These are phyloP conservation scores for Fusarium neocosmosporiellum DNA, from an alignment of 2,329 filamentous ascomycete species.

Conservation along the genomic window DNA sequence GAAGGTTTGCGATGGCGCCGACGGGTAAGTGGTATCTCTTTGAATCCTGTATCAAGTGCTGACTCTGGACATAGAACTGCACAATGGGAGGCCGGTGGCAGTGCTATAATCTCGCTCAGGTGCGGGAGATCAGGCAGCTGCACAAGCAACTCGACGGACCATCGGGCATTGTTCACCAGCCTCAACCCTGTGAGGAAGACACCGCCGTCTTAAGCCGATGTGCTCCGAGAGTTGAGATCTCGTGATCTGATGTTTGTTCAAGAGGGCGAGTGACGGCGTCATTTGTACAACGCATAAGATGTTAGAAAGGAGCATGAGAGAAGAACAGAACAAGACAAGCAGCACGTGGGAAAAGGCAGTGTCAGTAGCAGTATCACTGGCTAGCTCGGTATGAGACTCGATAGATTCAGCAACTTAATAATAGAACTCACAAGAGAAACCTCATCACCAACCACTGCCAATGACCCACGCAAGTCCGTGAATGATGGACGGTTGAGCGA, in stretches of 20 bases:
- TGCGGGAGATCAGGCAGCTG: conserved; percentile 38
- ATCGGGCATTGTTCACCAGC: conserved; percentile 45
- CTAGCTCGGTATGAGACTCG: neutral
- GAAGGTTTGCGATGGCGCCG: conserved; percentile 52
- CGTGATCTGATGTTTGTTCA: conserved; percentile 12
- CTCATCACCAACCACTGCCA: neutral
- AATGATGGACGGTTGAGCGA: neutral
- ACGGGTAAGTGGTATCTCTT: conserved; percentile 48
- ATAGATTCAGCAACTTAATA: neutral
- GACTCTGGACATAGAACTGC: conserved; percentile 32
- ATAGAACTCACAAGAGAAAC: conserved; percentile 2
- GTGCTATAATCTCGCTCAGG: conserved; percentile 33
- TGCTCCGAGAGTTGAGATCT: neutral
- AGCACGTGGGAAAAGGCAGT: neutral
- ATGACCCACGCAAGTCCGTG: neutral
- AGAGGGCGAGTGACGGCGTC: conserved; percentile 8
- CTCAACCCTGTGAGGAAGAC: conserved; percentile 42
- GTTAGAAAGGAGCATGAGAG: neutral
- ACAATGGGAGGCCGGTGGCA: conserved; percentile 49
- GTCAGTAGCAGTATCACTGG: neutral
- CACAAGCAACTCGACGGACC: conserved; percentile 46
- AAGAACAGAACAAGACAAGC: neutral
- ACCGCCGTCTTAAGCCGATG: conserved; percentile 12
- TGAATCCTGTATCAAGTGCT: neutral
- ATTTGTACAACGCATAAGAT: conserved; percentile 9